Evolutionary conservation across 805 yeast species (phyloP), one percentile per base, ranked within the genome.

Genomic region (Ogataea parapolymorpha): DNA sequence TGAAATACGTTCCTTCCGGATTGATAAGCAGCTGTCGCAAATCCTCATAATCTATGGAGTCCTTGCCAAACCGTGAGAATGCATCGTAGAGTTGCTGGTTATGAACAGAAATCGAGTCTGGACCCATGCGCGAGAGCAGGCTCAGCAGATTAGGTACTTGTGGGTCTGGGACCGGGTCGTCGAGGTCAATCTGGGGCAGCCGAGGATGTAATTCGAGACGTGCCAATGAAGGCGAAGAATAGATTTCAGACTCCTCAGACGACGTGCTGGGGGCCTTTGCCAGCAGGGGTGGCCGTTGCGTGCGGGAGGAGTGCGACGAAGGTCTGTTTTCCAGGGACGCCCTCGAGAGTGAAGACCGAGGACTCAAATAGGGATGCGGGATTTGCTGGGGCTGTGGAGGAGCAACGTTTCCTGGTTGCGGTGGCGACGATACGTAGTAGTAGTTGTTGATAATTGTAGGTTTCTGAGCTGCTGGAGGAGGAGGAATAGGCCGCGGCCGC

Each of bases 101-200:
- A 35, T 59, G 62, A 16, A 56, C 61, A 6, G 48, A 51, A 5
- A 59, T 41, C 3, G 44, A 42, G 13, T 48, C 50, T 35, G 44
- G 44, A 6, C 34, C 18, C 6, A 54, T 16, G 7, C 26, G 34
- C 12, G 37, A 15, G 12, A 58, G 37, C 16, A 40, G 42, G 6
- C 31, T 24, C 15, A 58, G 37, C 23, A 57, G 41, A 34, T 55
- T 46, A 14, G 38, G 26, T 6, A 23, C 29, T 25, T 11, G 20
- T 8, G 30, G 15, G 12, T 44, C 45, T 15, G 26, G 16, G 7
- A 27, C 25, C 16, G 36, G 45, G 20, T 36, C 50, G 23, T 39
- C 47, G 9, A 48, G 42, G 11, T 39, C 40, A 13, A 51, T 40
- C 7, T 44, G 37, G 2, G 61, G 61, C 10, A 55, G 33, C 28